Conservation (phyloP, 352 stramenopile genomes). For the Phytophthora pini region DNA sequence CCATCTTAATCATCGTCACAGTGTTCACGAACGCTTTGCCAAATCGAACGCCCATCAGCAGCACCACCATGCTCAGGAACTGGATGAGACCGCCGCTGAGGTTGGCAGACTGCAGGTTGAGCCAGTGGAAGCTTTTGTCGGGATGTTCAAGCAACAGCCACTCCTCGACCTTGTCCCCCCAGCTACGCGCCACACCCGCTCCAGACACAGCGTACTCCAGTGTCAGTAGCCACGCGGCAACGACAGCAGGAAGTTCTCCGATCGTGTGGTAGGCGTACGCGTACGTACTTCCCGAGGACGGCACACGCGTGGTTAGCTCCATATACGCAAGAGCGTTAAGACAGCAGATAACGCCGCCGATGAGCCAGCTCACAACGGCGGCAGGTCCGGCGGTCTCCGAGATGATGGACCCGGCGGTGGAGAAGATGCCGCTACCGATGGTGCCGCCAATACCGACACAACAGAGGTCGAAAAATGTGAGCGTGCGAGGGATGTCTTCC, state of each 20-base stretch:
- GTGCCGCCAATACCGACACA: conserved; percentile 91
- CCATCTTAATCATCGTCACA: conserved; percentile 77
- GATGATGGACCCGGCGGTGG: conserved; percentile 70
- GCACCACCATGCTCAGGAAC: conserved; percentile 62
- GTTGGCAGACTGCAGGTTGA: conserved; percentile 62
- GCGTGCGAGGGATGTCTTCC: conserved; percentile 51
- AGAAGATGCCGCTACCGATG: conserved; percentile 91
- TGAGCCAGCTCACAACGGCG: conserved; percentile 72
- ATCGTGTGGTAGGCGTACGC: conserved; percentile 92
- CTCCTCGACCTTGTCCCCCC: conserved; percentile 90
- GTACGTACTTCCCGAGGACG: conserved; percentile 90
- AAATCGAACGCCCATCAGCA: conserved; percentile 83
- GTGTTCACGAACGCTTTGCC: conserved; percentile 89
- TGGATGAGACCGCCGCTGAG: conserved; percentile 66
- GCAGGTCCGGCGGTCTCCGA: conserved; percentile 72
- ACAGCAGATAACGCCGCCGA: conserved; percentile 78
- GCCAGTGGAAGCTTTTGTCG: conserved; percentile 49
- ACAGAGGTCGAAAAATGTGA: conserved; percentile 86
- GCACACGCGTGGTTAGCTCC: conserved; percentile 82
- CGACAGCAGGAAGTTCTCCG: conserved; percentile 89
- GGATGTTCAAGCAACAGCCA: conserved; percentile 57
- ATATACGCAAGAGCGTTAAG: conserved; percentile 87
- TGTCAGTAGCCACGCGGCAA: conserved; percentile 84
- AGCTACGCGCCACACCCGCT: conserved; percentile 91
- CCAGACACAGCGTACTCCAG: conserved; percentile 92